Base-by-base conservation (phyloP, 2,329 filamentous ascomycete genomes). In the Graphiopsis chlorocephala region DNA sequence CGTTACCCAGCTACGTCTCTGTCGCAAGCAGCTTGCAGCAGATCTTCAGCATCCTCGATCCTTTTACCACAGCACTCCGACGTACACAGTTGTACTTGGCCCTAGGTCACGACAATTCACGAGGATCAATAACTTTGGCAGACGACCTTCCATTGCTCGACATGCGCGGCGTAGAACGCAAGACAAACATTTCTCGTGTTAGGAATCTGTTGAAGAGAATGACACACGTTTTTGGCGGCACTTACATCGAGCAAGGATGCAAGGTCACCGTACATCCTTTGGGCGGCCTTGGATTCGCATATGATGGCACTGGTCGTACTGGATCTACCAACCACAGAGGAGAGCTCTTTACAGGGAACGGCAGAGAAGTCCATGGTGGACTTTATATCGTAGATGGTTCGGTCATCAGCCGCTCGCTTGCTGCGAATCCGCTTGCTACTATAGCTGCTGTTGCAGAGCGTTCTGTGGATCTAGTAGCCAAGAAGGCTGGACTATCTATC, bases 391-490 rank as follows among this genome's bases (percentile, higher is more conserved):
- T 84, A 0, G 88, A 91, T 71, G 87, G 79, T 10, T 81, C 88
- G 2, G 76, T 86, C 0, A 83, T 91, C 17, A 88, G 88, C 0
- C 83, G 83, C 8, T 83, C 88, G 0, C 78, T 90, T 2, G 78
- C 87, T 15, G 86, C 87, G 3, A 91, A 91, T 70, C 88, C 88
- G 0, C 83, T 89, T 61, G 88, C 88, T 1, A 91, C 88, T 1
- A 90, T 90, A 68, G 84, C 87, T 0, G 88, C 88, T 2, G 81
- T 91, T 23, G 87, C 88, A 0, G 88, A 90, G 75, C 80, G 88
- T 11, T 84, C 85, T 0, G 82, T 90, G 7, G 83, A 85, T 2
- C 28, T 53, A 15, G 6, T 53, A 0, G 60, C 72, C 2, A 28
- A 20, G 4, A 31, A 23, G 7, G 11, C 26, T 6, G 50, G 28